phyloP scores from a whole-genome alignment of 352 stramenopile genomes.

The Phytophthora idaei region DNA sequence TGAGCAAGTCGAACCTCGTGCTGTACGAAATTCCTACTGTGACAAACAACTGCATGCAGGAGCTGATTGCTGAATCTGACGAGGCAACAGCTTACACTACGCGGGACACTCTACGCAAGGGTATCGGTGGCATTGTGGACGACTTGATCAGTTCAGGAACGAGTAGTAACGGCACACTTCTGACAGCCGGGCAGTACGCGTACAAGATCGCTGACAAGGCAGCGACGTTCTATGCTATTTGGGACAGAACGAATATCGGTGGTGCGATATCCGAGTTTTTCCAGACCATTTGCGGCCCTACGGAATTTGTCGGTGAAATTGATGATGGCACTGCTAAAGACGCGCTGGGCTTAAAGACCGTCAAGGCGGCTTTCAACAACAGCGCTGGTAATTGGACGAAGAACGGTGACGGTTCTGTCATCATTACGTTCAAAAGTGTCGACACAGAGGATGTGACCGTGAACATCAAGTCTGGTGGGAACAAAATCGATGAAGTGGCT shows the following conservation, averaged over 20 bases:
- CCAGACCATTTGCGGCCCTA: slow-evolving; percentile 60
- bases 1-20: slow-evolving; percentile 46
- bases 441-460: slow-evolving; percentile 44
- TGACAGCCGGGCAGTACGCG: slow-evolving; percentile 43
- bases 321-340: slow-evolving; percentile 48
- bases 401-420: slow-evolving; percentile 36
- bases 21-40: slow-evolving; percentile 56
- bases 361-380: slow-evolving; percentile 48
- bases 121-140: slow-evolving; percentile 50
- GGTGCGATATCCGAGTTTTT: slow-evolving; percentile 50
- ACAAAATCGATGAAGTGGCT: slow-evolving; percentile 32
- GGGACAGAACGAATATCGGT: slow-evolving; percentile 53
- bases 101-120: slow-evolving; percentile 55
- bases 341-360: slow-evolving; percentile 47
- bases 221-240: slow-evolving; percentile 49
- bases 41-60: slow-evolving; percentile 50
- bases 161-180: slow-evolving; percentile 39
- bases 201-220: slow-evolving; percentile 49
- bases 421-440: slow-evolving; percentile 40
- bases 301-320: slow-evolving; percentile 52
- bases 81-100: slow-evolving; percentile 31
- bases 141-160: slow-evolving; percentile 50
- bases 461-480: slow-evolving; percentile 48
- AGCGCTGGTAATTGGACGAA: slow-evolving; percentile 44
- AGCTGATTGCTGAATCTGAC: slow-evolving; percentile 35